These are phyloP conservation scores for Neocallimastix lanati DNA, from an alignment of 192 early-diverging fungal genomes.

Conservation along the genomic window DNA sequence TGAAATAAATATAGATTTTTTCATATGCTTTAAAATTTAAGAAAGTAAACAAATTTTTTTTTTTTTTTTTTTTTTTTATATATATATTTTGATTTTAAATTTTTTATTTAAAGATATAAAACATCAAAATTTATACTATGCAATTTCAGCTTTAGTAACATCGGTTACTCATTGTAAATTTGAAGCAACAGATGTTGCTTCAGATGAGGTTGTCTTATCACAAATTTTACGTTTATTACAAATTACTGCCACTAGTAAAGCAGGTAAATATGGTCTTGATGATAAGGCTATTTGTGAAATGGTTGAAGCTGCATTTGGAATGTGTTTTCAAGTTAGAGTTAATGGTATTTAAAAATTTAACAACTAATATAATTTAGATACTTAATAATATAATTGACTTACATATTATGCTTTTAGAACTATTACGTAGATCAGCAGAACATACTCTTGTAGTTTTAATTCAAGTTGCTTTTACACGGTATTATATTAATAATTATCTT, in stretches of 20 bases:
- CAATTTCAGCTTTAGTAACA: slow-evolving; percentile 51
- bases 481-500: too few relatives aligned
- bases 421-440: slow-evolving; percentile 55
- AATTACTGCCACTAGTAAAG: slow-evolving; percentile 41
- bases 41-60: too few relatives aligned
- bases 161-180: slow-evolving; percentile 92
- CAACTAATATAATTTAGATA: too few relatives aligned
- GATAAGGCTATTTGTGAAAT: slow-evolving; percentile 93
- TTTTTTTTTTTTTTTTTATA: too few relatives aligned
- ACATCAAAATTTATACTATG: slow-evolving; percentile 44
- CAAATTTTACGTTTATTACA: slow-evolving; percentile 71
- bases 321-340: slow-evolving; percentile 85
- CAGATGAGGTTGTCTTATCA: slow-evolving; percentile 85
- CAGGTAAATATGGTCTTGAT: slow-evolving; percentile 49
- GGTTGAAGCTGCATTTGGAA: slow-evolving; percentile 90
- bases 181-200: slow-evolving; percentile 78
- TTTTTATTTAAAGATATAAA: slow-evolving; percentile 1
- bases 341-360: slow-evolving; percentile 30
- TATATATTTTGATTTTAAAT: not conserved
- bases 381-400: too few relatives aligned
- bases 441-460: slow-evolving; percentile 59
- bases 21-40: too few relatives aligned
- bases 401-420: too few relatives aligned
- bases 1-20: too few relatives aligned
- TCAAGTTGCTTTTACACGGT: slow-evolving; percentile 58